Conservation (phyloP, 2,329 filamentous ascomycete species). For the Apiospora malaysiana region DNA sequence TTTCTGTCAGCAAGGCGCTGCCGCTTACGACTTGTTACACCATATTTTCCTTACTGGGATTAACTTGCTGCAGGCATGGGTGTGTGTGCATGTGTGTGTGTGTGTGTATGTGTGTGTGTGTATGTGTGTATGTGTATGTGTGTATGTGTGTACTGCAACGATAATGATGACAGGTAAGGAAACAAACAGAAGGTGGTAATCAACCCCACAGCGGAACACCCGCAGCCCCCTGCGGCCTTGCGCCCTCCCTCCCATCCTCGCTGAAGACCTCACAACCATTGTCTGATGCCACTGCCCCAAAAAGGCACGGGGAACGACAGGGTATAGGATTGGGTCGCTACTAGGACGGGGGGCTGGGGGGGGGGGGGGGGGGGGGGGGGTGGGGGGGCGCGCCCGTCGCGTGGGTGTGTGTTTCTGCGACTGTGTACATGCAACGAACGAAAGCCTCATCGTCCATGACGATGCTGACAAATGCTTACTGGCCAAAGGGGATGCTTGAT, state of each 20-base stretch:
- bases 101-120: background rate
- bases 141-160: background rate
- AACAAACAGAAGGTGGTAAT: background rate
- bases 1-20: background rate
- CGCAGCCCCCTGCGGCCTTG: background rate
- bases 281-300: background rate
- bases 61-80: background rate
- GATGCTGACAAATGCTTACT: slow-evolving; percentile 1
- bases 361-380: background rate
- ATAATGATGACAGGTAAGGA: background rate
- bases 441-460: background rate
- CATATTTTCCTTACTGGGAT: too few species aligned
- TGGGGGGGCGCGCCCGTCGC: too few species aligned
- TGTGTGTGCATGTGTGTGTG: too few species aligned
- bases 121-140: background rate
- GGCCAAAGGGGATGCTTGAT: background rate
- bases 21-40: background rate
- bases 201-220: slow-evolving; percentile 3
- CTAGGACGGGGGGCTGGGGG: background rate
- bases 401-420: background rate
- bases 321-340: background rate
- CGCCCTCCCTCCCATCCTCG: too few species aligned
- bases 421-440: background rate
- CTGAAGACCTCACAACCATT: background rate
- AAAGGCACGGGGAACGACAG: background rate